Evolutionary conservation across 176 grass and related monocot genomes (phyloP), one percentile per base, ranked within the genome.

Genomic region (Canna indica): DNA sequence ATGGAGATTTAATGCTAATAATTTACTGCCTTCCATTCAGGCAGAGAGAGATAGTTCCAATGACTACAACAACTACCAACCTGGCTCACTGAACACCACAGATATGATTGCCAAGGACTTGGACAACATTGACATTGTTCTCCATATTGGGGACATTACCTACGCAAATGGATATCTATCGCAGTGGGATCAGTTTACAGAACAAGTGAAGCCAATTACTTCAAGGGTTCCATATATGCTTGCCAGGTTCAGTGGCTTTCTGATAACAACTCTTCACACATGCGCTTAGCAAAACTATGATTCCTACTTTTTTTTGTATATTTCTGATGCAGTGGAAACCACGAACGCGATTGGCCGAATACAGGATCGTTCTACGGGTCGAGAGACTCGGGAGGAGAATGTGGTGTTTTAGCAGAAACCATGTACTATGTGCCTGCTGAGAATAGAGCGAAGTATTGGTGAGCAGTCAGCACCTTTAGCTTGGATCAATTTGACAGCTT

Each of bases 161-260:
- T 96, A 96, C 32, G 85, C 92, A 59, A 96, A 96, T 22, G 92
- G 92, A 57, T 96, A 96, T 39, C 72, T 91, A 44, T 96, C 92
- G 1, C 92, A 96, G 36, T 96, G 92, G 92, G 92, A 96, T 73
- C 92, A 96, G 47, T 96, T 96, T 75, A 96, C 92, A 7, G 81
- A 87, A 42, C 92, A 96, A 59, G 85, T 96, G 4, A 81, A 96
- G 56, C 66, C 47, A n/a, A 90, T 96, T 52, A 79, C 92, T 26
- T 88, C 92, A 3, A 87, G 88, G 29, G 83, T 96, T 13, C 92
- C 92, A 9, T 96, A 96, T 47, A 96, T 96, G 92, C 33, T 96
- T 42, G 92, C 88, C 2, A 96, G 85, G 91, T 88, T n/a, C 66
- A 12, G 18, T 17, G n/a, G 35, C 35, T 13, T 7, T 2, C 8